These are phyloP conservation scores for Zygotorulaspora danielsina DNA, from an alignment of 805 yeast genomes.

Conservation along the genomic window DNA sequence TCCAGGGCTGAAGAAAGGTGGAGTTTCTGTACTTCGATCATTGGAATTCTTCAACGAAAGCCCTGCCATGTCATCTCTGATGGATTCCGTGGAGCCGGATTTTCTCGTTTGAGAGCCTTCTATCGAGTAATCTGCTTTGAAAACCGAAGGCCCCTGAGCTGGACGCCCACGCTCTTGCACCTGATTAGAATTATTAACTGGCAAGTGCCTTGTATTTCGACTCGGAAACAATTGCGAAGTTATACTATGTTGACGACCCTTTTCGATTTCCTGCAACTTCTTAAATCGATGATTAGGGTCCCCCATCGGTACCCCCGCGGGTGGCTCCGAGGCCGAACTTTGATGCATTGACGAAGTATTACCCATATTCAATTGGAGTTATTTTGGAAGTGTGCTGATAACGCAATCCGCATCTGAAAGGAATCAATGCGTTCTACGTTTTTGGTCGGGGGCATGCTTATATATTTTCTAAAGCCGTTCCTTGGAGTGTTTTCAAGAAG, in stretches of 20 bases:
- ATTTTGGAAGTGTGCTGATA: conserved; percentile 1
- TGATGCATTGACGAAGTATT: conserved; percentile 13
- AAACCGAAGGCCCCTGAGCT: conserved; percentile 4
- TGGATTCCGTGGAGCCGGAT: conserved; percentile 11
- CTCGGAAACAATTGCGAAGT: conserved; percentile 25
- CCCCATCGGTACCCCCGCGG: not conserved
- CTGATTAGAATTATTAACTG: not conserved
- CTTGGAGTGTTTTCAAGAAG: too few relatives aligned
- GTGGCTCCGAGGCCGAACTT: conserved; percentile 3
- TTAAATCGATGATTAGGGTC: conserved; percentile 9
- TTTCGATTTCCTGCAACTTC: conserved; percentile 5
- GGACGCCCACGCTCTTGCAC: not conserved
- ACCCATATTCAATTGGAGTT: conserved; percentile 10
- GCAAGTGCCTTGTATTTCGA: conserved; percentile 15
- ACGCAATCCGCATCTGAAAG: too few relatives aligned
- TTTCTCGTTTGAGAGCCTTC: not conserved
- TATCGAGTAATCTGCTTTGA: conserved; percentile 10
- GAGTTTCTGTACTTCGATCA: conserved; percentile 6
- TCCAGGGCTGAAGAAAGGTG: conserved; percentile 20
- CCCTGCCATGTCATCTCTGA: conserved; percentile 23
- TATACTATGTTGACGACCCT: conserved; percentile 17
- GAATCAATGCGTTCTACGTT: too few relatives aligned
- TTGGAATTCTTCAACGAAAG: conserved; percentile 15
- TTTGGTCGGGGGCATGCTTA: too few relatives aligned
- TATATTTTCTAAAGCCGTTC: too few relatives aligned